Evolutionary conservation across 192 early-diverging fungal species (phyloP).

Genomic region (Diversispora epigaea): DNA sequence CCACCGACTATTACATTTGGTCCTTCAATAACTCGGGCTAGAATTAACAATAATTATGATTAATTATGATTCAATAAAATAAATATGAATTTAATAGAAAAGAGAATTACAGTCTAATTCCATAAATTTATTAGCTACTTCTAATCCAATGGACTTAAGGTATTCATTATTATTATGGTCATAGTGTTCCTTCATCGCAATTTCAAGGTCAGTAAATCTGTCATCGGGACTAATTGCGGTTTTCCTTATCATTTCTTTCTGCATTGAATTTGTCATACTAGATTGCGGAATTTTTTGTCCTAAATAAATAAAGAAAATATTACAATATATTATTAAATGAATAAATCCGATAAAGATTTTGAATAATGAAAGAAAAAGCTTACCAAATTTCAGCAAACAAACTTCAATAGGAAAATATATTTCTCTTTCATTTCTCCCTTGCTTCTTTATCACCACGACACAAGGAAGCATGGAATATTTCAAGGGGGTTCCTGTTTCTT

Average conservation of each 20-base stretch:
- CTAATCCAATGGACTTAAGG: background rate
- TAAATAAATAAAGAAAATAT: background rate
- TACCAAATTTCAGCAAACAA: slow-evolving; percentile 77
- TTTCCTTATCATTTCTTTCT: background rate
- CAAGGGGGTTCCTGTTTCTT: background rate
- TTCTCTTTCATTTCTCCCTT: slow-evolving; percentile 27
- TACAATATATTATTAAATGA: background rate
- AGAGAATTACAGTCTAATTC: background rate
- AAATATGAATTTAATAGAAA: background rate
- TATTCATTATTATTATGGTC: background rate
- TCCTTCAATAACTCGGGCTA: background rate
- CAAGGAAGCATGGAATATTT: background rate
- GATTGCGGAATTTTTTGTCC: background rate
- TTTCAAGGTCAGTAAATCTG: background rate
- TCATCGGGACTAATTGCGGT: background rate
- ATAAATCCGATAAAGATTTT: background rate
- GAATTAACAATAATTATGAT: background rate
- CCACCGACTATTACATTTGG: background rate
- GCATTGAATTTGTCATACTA: background rate
- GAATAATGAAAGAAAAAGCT: slow-evolving; percentile 37
- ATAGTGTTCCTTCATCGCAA: background rate
- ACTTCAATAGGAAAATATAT: slow-evolving; percentile 85
- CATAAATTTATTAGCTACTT: background rate
- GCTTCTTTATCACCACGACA: slow-evolving; percentile 62
- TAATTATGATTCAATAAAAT: background rate